Evolutionary conservation across 176 grass and related monocot genomes (phyloP), one percentile per base, ranked within the genome.

Genomic region (Juncus effusus): DNA sequence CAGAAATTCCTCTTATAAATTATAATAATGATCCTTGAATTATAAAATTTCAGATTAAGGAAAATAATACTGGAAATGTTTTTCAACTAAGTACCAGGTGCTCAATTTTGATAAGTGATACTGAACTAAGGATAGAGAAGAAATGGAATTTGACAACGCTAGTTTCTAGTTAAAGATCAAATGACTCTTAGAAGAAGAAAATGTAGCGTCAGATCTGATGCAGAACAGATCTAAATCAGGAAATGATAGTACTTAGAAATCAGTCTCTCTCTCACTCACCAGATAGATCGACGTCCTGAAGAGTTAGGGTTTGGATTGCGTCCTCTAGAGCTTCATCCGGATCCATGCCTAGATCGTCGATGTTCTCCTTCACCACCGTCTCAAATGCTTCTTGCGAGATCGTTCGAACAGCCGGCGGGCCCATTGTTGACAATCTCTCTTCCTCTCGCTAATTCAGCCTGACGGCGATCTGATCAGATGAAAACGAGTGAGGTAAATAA

Each of bases 291-390:
- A 87, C 88, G 77, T 82, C 85, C 72, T 97, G 88, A 74, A 97
- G 88, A 50, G 82, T 80, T 15, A 97, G 80, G 67, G 88, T 90
- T 6, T 97, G 84, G 38, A 97, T 70, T 57, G 93, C 88, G 69
- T 97, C 93, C 7, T 90, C 77, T 15, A 97, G 82, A 68, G 88
- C 93, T 63, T 97, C 88, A 16, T 89, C 80, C 35, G 93, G 72
- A 50, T 97, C 93, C 93, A 97, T 97, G 44, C 82, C 93, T 67
- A 97, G 93, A 67, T 97, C 88, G 16, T 97, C 82, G 80, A 97
- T 89, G 72, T 97, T 97, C 88, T 97, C 93, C 67, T 69, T 61
- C 39, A 92, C 88, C 80, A 97, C 68, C 58, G 80, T 75, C 53
- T 97, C 93, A 66, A 97, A 97, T 64, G 88, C 85, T 63, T 89